These are phyloP conservation scores for Alopecurus myosuroides DNA, from an alignment of 176 grass and related monocot genomes.

Conservation along the genomic window DNA sequence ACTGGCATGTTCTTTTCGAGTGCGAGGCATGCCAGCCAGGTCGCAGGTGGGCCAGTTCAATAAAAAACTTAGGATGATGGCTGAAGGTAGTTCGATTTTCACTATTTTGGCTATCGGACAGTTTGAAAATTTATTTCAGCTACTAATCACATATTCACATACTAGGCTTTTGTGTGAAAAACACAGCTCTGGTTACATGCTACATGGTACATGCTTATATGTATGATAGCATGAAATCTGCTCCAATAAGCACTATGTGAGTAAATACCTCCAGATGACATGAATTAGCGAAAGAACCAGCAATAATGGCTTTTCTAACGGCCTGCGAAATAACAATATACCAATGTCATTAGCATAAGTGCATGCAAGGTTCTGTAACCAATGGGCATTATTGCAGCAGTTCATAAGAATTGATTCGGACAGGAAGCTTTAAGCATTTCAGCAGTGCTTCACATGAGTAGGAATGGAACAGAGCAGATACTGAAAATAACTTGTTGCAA, in stretches of 20 bases:
- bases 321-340: conserved; percentile 47
- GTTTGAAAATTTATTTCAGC: background rate
- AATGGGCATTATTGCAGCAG: background rate
- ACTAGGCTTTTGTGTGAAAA: background rate
- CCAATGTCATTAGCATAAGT: conserved; percentile 2
- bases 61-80: background rate
- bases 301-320: conserved; percentile 80
- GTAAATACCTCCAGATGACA: conserved; percentile 74
- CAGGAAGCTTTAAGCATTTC: conserved; percentile 6
- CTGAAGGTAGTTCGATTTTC: background rate
- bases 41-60: background rate
- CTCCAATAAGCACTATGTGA: background rate
- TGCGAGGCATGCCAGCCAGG: background rate
- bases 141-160: background rate
- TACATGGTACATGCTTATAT: background rate
- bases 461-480: background rate
- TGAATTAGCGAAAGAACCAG: conserved; percentile 87
- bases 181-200: background rate
- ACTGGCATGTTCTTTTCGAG: background rate
- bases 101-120: background rate
- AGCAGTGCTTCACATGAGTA: background rate
- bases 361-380: conserved; percentile 4
- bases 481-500: background rate
- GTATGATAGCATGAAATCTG: conserved; percentile 4
- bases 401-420: background rate